A percentile compares a stretch with the other conserved stretches of the same genome.
phyloP scores from a whole-genome alignment of 2,329 filamentous ascomycete genomes.

The Alternaria panax region DNA sequence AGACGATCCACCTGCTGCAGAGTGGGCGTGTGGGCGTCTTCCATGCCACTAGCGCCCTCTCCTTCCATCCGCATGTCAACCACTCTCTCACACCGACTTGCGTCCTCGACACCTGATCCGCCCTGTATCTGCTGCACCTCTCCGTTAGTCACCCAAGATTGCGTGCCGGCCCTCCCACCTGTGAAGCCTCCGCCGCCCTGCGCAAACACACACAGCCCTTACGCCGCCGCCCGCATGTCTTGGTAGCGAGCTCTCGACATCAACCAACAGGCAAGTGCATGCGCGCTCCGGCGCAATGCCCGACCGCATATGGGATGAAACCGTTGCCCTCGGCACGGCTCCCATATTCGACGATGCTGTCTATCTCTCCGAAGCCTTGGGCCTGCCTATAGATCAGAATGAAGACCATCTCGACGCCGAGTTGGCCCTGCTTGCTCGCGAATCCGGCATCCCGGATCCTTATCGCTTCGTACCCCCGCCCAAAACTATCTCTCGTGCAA shows the following conservation, averaged over 20 bases:
- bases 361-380: constrained; percentile 43
- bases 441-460: constrained; percentile 45
- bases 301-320: constrained; percentile 29
- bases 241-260: constrained; percentile 29
- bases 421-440: constrained; percentile 36
- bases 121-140: constrained; percentile 9
- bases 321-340: constrained; percentile 34
- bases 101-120: constrained; percentile 15
- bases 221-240: constrained; percentile 29
- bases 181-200: constrained; percentile 5
- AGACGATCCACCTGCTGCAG: constrained; percentile 6
- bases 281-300: constrained; percentile 46
- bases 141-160: constrained; percentile 6
- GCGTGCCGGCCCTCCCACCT: constrained; percentile 10
- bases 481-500: constrained; percentile 34
- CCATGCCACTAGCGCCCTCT: constrained; percentile 11
- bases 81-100: constrained; percentile 13
- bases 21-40: constrained; percentile 1
- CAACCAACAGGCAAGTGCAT: constrained; percentile 34
- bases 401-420: constrained; percentile 45
- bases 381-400: constrained; percentile 31
- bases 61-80: constrained; percentile 5
- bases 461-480: constrained; percentile 39
- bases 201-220: constrained; percentile 10
- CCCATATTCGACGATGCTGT: constrained; percentile 47